Evolutionary conservation across 2,329 filamentous ascomycete genomes (phyloP), one percentile per base, ranked within the genome.

Genomic region (Tricladium varicosporioides): DNA sequence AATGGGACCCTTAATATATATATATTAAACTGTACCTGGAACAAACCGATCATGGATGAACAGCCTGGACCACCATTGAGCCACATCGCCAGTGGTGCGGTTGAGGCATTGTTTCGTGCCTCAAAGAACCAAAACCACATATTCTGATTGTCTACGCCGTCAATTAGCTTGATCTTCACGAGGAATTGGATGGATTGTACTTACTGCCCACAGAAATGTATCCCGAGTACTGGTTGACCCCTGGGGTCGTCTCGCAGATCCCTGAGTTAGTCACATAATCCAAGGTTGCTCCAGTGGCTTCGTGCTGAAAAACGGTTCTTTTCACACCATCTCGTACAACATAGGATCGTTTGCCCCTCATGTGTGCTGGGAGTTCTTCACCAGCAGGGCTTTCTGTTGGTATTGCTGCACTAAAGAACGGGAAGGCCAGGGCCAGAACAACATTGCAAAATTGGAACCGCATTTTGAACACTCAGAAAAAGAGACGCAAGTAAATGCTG

Each of bases 1-100:
- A 27, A 27, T 27, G 7, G 22, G 22, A 27, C 22, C 22, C 22
- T 27, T 27, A 27, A 27, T 27, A 27, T 27, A 27, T 3, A 27
- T 27, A 27, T 27, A 27, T 27, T 27, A 27, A 27, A 27, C 22
- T 53, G 74, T 79, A 74, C 83, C 13, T 76, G 74, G 65, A 87
- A 87, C 62, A 88, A 75, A 15, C 84, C 84, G 55, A 83, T 78
- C 75, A 88, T 78, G 54, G 82, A 85, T 2, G 72, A 74, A 40
- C 73, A 76, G 0, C 77, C 77, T 1, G 77, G 77, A 0, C 77
- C 77, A 44, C 77, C 77, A 51, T 77, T 77, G 58, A 78, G 72
- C 75, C 76, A 78, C 18, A 72, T 72, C 2, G 73, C 72, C 4
- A 77, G 63, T 2, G 77, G 76, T 9, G 76, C 75, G 36, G 72